These are phyloP conservation scores for Aspergillus clavatus DNA, from an alignment of 2,329 filamentous ascomycete genomes.

Conservation along the genomic window DNA sequence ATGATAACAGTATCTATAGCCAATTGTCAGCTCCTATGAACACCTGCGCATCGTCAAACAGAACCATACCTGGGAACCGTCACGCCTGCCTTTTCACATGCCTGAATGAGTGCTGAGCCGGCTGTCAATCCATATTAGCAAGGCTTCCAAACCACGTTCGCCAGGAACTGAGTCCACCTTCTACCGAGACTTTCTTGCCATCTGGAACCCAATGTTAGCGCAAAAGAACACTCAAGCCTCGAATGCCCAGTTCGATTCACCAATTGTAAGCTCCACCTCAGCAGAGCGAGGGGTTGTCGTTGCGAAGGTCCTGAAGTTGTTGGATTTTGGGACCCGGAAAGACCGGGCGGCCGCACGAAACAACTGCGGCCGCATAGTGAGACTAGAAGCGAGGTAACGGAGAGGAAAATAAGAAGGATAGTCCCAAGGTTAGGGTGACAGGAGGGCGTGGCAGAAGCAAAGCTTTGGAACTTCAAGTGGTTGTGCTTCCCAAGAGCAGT, in stretches of 20 bases:
- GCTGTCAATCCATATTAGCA: slow-evolving; percentile 52
- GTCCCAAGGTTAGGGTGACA: slow-evolving; percentile 12
- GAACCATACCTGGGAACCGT: slow-evolving; percentile 71
- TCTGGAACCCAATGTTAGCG: slow-evolving; percentile 53
- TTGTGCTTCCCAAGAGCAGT: slow-evolving; percentile 22
- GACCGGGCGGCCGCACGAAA: slow-evolving; percentile 58
- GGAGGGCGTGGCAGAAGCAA: slow-evolving; percentile 18
- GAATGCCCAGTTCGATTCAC: slow-evolving; percentile 47
- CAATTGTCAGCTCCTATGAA: slow-evolving; percentile 29
- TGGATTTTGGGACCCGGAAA: slow-evolving; percentile 48
- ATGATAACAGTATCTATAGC: slow-evolving; percentile 88
- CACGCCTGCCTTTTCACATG: slow-evolving; percentile 93
- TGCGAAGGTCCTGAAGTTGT: slow-evolving; percentile 72
- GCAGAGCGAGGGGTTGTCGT: slow-evolving; percentile 72
- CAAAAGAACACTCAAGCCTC: slow-evolving; percentile 49
- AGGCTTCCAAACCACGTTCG: slow-evolving; percentile 5
- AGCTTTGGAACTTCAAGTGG: slow-evolving; percentile 20
- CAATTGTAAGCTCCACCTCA: slow-evolving; percentile 95
- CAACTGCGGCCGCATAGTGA: slow-evolving; percentile 61
- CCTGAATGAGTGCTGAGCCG: slow-evolving; percentile 95
- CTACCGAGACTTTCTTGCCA: slow-evolving; percentile 96
- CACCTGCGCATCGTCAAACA: neutral
- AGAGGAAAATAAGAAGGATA: slow-evolving; percentile 13
- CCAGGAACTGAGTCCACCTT: slow-evolving; percentile 58
- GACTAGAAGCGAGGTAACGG: slow-evolving; percentile 11